A percentile compares a stretch with the other conserved stretches of the same genome.
phyloP scores from a whole-genome alignment of 228 moss, liverwort and hornwort genomes.

The Sphagnum magellanicum region DNA sequence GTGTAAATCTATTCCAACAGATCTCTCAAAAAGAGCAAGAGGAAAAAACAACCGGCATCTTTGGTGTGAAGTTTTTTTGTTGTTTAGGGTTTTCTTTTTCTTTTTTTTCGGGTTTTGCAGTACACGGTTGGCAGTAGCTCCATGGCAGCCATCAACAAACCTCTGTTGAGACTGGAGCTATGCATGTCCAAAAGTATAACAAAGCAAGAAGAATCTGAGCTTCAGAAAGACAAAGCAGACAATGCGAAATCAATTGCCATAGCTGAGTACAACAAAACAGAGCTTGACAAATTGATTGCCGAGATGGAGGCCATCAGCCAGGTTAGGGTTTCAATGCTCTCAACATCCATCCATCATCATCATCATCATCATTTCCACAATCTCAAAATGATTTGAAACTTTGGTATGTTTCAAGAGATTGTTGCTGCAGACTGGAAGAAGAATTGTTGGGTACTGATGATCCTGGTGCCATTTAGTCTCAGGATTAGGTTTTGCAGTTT shows the following conservation, averaged over 20 bases:
- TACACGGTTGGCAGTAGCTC: conserved; percentile 61
- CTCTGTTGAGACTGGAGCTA: conserved; percentile 59
- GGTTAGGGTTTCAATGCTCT: conserved; percentile 12
- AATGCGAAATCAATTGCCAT: conserved; percentile 29
- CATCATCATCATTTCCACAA: background rate
- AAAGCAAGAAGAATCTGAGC: conserved; percentile 29
- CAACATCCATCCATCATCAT: background rate
- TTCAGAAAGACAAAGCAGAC: conserved; percentile 20
- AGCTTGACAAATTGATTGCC: conserved; percentile 51
- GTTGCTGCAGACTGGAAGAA: too few relatives aligned
- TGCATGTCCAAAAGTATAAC: conserved; percentile 32
- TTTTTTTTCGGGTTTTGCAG: conserved; percentile 15
- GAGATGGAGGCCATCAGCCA: conserved; percentile 62
- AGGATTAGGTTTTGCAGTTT: too few relatives aligned
- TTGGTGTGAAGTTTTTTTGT: background rate
- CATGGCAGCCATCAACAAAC: conserved; percentile 52
- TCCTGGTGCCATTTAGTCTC: too few relatives aligned
- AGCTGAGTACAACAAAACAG: conserved; percentile 54
- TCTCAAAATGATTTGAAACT: too few relatives aligned
- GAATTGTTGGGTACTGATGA: too few relatives aligned
- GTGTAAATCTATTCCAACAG: too few relatives aligned
- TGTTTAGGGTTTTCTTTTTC: conserved; percentile 11
- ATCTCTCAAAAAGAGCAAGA: background rate
- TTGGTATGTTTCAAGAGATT: too few relatives aligned
- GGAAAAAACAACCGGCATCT: background rate